Percentiles rank a stretch among this genome's conserved stretches.
Evolutionary conservation across 2,329 filamentous ascomycete species (phyloP).

Genomic region (Juglanconis sp.): DNA sequence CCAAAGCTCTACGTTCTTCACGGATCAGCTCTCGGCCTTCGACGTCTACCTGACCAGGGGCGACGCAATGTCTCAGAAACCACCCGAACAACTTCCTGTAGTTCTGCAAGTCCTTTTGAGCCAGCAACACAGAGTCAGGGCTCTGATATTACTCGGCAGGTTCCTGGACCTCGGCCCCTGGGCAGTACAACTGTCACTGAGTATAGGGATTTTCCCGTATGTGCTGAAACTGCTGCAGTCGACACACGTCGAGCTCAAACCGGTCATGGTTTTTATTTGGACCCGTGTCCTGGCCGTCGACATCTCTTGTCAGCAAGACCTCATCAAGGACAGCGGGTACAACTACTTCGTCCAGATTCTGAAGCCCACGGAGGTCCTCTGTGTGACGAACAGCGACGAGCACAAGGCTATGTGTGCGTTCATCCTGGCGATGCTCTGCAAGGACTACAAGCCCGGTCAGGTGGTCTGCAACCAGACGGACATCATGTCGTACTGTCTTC

Average conservation of each 20-base stretch:
- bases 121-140: conserved; percentile 88
- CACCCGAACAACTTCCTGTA: conserved; percentile 92
- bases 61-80: conserved; percentile 75
- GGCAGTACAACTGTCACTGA: conserved; percentile 96
- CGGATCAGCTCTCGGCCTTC: conserved; percentile 94
- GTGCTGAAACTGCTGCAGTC: conserved; percentile 97
- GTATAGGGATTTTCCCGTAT: conserved; percentile 98
- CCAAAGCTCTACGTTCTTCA: conserved; percentile 92
- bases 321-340: conserved; percentile 95
- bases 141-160: conserved; percentile 84
- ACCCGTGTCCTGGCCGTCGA: conserved; percentile 93
- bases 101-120: conserved; percentile 94
- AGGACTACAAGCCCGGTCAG: conserved; percentile 87
- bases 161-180: conserved; percentile 95
- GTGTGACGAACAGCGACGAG: conserved; percentile 83
- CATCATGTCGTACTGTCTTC: conserved; percentile 82
- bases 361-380: conserved; percentile 77
- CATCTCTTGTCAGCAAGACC: conserved; percentile 84
- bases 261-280: conserved; percentile 99
- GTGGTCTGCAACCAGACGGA: conserved; percentile 87
- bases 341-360: conserved; percentile 94
- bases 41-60: conserved; percentile 88
- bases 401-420: conserved; percentile 98
- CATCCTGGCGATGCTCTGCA: conserved; percentile 95
- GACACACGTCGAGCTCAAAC: conserved; percentile 88